Evolutionary conservation across 371 early-diverging fungal species (phyloP).

Genomic region (Umbelopsis sp.): DNA sequence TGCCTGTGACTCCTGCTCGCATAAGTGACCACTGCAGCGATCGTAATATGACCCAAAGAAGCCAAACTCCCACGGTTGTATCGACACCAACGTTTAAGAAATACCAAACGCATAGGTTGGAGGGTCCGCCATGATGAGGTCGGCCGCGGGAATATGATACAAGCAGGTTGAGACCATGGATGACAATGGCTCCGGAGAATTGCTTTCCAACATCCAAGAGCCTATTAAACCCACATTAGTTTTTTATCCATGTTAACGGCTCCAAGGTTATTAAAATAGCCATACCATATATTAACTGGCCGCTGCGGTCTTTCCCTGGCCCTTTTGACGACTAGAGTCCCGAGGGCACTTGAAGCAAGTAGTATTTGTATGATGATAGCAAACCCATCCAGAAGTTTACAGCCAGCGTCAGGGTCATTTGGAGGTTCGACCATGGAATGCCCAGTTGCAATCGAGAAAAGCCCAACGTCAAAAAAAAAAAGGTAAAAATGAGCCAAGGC

Average conservation of each 20-base stretch:
- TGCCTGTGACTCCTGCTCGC: slow-evolving; percentile 18
- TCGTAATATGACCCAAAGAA: slow-evolving; percentile 51
- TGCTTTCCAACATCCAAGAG: slow-evolving; percentile 69
- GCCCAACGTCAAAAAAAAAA: too few species aligned
- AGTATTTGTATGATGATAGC: slow-evolving; percentile 68
- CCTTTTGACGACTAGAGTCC: slow-evolving; percentile 63
- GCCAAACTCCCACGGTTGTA: slow-evolving; percentile 65
- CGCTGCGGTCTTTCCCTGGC: slow-evolving; percentile 63
- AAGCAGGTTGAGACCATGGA: slow-evolving; percentile 62
- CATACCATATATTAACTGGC: slow-evolving; percentile 63
- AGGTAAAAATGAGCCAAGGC: too few species aligned
- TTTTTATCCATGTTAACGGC: neutral
- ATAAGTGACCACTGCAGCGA: slow-evolving; percentile 26
- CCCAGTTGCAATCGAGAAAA: neutral
- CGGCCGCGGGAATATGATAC: slow-evolving; percentile 58
- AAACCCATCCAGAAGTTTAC: slow-evolving; percentile 62
- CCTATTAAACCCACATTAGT: slow-evolving; percentile 37
- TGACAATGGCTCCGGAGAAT: slow-evolving; percentile 59
- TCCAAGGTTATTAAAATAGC: too few species aligned
- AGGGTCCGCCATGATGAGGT: slow-evolving; percentile 44
- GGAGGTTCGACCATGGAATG: slow-evolving; percentile 1
- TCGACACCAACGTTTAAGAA: slow-evolving; percentile 69
- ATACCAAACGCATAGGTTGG: slow-evolving; percentile 72
- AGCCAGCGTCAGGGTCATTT: slow-evolving; percentile 36
- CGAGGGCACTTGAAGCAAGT: slow-evolving; percentile 58